Conservation (phyloP, 192 early-diverging fungal genomes). For the Gorgonomyces haynaldii region DNA sequence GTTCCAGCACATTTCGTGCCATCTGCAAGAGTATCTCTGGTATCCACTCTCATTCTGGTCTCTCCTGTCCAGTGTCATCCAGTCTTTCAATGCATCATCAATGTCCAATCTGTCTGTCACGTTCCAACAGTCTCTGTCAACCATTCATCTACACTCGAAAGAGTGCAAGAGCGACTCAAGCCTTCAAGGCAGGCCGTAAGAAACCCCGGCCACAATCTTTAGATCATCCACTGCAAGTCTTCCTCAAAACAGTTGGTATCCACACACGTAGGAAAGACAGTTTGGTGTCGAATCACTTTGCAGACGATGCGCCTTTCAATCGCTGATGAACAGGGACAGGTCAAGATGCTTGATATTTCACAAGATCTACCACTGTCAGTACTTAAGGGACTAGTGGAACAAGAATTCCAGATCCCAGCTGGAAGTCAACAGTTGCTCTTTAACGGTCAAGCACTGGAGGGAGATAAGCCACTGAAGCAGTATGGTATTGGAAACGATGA, state of each 20-base stretch:
- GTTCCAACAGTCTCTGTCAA: too few species aligned
- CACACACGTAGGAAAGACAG: neutral
- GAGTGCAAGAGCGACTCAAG: neutral
- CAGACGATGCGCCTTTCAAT: constrained; percentile 2
- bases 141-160: neutral
- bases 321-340: constrained; percentile 1
- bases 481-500: constrained; percentile 61
- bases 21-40: too few species aligned
- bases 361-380: constrained; percentile 22
- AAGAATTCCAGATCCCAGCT: constrained; percentile 59
- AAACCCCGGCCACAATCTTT: neutral
- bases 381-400: constrained; percentile 74
- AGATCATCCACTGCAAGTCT: neutral
- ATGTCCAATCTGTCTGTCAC: too few species aligned
- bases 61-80: too few species aligned
- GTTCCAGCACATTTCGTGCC: too few species aligned
- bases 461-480: constrained; percentile 48
- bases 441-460: constrained; percentile 51
- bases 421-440: constrained; percentile 51
- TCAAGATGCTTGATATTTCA: constrained; percentile 2
- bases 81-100: too few species aligned
- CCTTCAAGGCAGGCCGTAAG: neutral
- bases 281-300: neutral
- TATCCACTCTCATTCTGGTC: too few species aligned
- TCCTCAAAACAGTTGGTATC: neutral